Evolutionary conservation across 2,329 filamentous ascomycete genomes (phyloP).

Genomic region (Hypoxylon sp.): DNA sequence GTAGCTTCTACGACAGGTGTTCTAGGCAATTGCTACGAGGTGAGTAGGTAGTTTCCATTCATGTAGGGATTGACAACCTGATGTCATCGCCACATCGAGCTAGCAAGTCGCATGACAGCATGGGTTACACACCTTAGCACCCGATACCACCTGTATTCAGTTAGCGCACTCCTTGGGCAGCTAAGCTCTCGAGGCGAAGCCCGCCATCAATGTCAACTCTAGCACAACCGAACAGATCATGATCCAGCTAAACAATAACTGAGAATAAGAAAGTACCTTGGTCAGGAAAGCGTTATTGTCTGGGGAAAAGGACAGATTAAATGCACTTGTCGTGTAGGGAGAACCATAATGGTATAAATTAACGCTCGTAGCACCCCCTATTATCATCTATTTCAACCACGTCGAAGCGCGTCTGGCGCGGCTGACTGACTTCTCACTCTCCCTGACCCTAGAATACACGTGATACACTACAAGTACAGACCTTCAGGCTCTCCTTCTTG

Average conservation of each 20-base stretch:
- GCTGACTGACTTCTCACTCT: neutral
- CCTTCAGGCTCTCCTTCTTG: slow-evolving; percentile 98
- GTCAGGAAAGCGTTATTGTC: neutral
- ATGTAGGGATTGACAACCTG: slow-evolving; percentile 29
- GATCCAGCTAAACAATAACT: neutral
- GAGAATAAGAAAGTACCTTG: neutral
- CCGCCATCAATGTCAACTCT: neutral
- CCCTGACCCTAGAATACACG: slow-evolving; percentile 33
- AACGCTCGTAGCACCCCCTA: slow-evolving; percentile 7
- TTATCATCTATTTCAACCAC: slow-evolving; percentile 26
- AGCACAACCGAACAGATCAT: neutral
- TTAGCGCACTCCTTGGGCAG: slow-evolving; percentile 9
- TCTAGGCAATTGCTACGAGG: neutral
- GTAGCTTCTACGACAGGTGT: neutral
- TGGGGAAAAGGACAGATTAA: neutral
- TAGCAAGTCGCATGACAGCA: neutral
- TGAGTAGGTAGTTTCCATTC: no score
- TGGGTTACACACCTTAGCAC: slow-evolving; percentile 6
- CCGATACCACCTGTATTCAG: slow-evolving; percentile 11
- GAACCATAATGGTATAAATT: neutral
- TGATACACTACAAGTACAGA: slow-evolving; percentile 84
- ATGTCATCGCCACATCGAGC: slow-evolving; percentile 45
- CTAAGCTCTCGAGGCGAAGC: slow-evolving; percentile 1
- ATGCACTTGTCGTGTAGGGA: slow-evolving; percentile 1
- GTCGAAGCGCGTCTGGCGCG: neutral